Conservation (phyloP, 331 rosid species). For the Rosa hybrid region DNA sequence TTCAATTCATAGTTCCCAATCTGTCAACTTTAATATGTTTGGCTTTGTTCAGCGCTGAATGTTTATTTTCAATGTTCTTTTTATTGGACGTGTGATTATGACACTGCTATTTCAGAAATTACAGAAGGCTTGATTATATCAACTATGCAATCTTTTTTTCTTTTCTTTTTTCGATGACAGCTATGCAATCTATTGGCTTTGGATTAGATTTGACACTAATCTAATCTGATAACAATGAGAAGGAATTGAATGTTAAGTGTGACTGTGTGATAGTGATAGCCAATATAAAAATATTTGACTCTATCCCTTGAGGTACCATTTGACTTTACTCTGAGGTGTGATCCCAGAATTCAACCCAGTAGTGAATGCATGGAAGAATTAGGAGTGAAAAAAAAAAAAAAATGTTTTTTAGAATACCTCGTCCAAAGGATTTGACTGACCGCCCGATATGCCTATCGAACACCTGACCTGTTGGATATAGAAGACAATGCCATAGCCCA, state of each 20-base stretch:
- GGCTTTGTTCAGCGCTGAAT: not conserved
- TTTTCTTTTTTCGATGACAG: too few relatives aligned
- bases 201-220: not conserved
- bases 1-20: not conserved
- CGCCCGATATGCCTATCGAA: not conserved
- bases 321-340: not conserved
- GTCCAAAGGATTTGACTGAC: not conserved
- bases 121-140: not conserved
- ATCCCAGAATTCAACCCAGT: not conserved
- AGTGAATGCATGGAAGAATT: not conserved
- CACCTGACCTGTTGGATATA: not conserved
- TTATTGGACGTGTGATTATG: not conserved
- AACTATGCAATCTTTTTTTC: too few relatives aligned
- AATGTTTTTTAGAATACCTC: not conserved
- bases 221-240: not conserved
- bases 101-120: not conserved
- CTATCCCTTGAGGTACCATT: not conserved
- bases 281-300: conserved; percentile 12
- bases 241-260: not conserved
- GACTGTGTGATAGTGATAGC: not conserved
- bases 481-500: not conserved
- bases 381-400: not conserved
- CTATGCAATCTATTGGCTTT: not conserved
- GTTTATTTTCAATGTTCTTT: too few relatives aligned
- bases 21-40: not conserved